Percentiles rank a stretch among this genome's conserved stretches.
Evolutionary conservation across 805 yeast species (phyloP).

Genomic region (Spathaspora sp.): DNA sequence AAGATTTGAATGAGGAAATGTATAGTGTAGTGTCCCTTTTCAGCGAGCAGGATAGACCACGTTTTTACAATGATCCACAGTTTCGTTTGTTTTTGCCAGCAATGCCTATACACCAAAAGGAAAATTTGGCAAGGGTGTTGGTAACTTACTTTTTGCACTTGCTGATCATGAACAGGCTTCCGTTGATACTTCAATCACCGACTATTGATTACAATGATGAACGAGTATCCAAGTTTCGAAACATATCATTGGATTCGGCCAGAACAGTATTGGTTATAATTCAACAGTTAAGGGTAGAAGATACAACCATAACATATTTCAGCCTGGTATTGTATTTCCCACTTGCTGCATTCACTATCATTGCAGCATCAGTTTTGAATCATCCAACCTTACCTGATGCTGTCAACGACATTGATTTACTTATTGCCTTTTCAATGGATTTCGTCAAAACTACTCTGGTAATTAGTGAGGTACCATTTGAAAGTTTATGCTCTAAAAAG

Average conservation of each 20-base stretch:
- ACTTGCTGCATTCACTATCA: conserved; percentile 26
- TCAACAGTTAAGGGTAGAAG: conserved; percentile 15
- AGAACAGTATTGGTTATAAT: conserved; percentile 31
- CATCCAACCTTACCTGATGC: conserved; percentile 25
- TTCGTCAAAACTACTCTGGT: conserved; percentile 3
- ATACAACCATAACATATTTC: conserved; percentile 18
- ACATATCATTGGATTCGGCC: conserved; percentile 31
- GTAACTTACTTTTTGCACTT: conserved; percentile 32
- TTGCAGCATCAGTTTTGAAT: conserved; percentile 27
- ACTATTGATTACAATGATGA: conserved; percentile 13
- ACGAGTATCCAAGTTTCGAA: conserved; percentile 20
- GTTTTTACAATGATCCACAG: conserved; percentile 29
- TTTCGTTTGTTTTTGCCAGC: conserved; percentile 15
- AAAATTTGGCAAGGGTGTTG: conserved; percentile 19
- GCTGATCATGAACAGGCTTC: conserved; percentile 34
- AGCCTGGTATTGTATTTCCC: conserved; percentile 34
- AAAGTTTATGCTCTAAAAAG: neutral
- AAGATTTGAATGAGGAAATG: conserved; percentile 26
- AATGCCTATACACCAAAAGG: conserved; percentile 4
- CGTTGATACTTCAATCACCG: conserved; percentile 15
- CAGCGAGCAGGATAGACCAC: conserved; percentile 20
- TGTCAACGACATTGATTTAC: conserved; percentile 24
- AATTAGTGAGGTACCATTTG: neutral
- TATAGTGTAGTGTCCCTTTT: conserved; percentile 17
- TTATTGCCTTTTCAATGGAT: conserved; percentile 18